A percentile compares a stretch with the other conserved stretches of the same genome.
These are phyloP conservation scores for Coniochaeta sp. DNA, from an alignment of 2,329 filamentous ascomycete genomes.

Conservation along the genomic window DNA sequence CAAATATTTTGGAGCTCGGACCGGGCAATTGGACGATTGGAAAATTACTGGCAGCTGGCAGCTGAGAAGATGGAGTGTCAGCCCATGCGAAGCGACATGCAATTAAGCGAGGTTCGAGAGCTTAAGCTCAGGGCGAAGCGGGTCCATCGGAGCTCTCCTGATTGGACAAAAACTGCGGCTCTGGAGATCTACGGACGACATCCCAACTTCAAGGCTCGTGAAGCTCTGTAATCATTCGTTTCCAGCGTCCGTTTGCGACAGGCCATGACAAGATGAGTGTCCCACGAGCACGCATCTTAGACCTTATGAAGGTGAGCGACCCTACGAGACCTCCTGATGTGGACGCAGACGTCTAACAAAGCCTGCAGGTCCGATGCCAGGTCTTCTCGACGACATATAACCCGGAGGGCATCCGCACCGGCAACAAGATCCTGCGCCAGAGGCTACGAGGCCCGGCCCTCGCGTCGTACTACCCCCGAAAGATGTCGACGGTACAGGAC, in stretches of 20 bases:
- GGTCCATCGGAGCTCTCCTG: too few relatives aligned
- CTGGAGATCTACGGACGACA: neutral
- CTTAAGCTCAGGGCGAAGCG: too few relatives aligned
- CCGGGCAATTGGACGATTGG: neutral
- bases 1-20: neutral
- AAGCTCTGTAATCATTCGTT: neutral
- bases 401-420: constrained; percentile 71
- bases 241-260: neutral
- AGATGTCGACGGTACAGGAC: constrained; percentile 63
- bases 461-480: constrained; percentile 82
- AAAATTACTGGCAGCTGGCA: constrained; percentile 11
- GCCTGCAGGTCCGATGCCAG: constrained; percentile 70
- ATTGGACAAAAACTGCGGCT: neutral
- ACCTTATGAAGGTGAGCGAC: constrained; percentile 67
- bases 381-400: constrained; percentile 92
- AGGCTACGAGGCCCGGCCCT: constrained; percentile 77
- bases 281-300: constrained; percentile 54
- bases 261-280: constrained; percentile 44
- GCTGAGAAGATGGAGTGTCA: too few relatives aligned
- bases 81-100: neutral
- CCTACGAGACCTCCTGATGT: too few relatives aligned
- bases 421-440: constrained; percentile 88
- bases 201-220: neutral
- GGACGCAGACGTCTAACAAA: constrained; percentile 14
- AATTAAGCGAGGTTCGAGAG: neutral